phyloP scores from a whole-genome alignment of 306 rosid genomes.

The Cicer cuneatum region DNA sequence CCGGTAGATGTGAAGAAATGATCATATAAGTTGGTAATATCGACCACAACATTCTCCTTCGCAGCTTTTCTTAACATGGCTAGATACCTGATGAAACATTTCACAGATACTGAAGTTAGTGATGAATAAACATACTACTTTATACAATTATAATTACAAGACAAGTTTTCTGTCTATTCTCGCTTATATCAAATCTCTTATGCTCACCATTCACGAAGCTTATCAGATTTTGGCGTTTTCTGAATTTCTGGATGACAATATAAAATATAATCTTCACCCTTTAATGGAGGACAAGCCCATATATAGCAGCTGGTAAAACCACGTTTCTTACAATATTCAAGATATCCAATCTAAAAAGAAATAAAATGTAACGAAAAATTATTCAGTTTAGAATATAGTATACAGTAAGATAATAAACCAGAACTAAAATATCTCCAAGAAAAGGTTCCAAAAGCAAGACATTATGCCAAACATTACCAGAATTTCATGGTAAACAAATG shows the following conservation, averaged over 20 bases:
- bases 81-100: constrained; percentile 72
- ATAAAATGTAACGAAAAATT: constrained; percentile 17
- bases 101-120: constrained; percentile 46
- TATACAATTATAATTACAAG: constrained; percentile 22
- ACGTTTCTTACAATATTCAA: constrained; percentile 92
- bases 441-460: constrained; percentile 32
- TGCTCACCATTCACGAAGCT: constrained; percentile 96
- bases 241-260: constrained; percentile 99
- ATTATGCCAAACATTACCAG: constrained; percentile 59
- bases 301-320: constrained; percentile 98
- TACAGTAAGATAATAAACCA: background rate
- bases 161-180: constrained; percentile 19
- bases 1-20: constrained; percentile 89
- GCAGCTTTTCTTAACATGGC: constrained; percentile 91
- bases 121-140: constrained; percentile 21
- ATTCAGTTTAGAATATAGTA: constrained; percentile 2
- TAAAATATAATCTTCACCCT: constrained; percentile 99
- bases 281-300: constrained; percentile 99
- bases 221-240: constrained; percentile 98
- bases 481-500: constrained; percentile 97
- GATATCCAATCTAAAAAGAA: constrained; percentile 84
- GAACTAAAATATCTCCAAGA: constrained; percentile 41
- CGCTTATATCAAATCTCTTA: constrained; percentile 5
- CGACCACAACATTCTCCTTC: constrained; percentile 82
- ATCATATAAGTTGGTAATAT: constrained; percentile 88